Conservation (phyloP, 805 yeast species). For the Lachancea nothofagi region DNA sequence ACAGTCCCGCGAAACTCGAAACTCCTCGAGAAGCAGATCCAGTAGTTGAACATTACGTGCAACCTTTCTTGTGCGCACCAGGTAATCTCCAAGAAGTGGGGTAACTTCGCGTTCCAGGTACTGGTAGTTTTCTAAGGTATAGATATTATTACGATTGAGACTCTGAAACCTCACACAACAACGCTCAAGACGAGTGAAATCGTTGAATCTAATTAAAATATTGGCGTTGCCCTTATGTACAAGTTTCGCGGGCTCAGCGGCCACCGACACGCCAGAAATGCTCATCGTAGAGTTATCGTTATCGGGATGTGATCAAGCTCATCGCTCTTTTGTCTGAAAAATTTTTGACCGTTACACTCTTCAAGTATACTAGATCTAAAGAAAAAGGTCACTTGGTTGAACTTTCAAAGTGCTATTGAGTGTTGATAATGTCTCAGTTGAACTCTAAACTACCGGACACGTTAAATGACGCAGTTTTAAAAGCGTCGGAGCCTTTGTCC, state of each 20-base stretch:
- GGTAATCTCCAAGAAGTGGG: constrained; percentile 14
- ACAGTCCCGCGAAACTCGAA: constrained; percentile 12
- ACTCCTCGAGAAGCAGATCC: not conserved
- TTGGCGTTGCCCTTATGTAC: constrained; percentile 28
- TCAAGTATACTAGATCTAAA: not conserved
- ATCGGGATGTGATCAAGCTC: not conserved
- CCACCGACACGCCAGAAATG: not conserved
- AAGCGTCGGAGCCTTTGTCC: constrained; percentile 81
- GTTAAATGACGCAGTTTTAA: constrained; percentile 88
- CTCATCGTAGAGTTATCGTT: no score
- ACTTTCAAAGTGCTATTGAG: not conserved
- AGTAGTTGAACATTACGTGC: not conserved
- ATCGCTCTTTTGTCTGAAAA: constrained; percentile 1
- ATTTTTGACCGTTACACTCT: not conserved
- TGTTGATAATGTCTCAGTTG: constrained; percentile 32
- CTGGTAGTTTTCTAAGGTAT: constrained; percentile 17
- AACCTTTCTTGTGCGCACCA: constrained; percentile 6
- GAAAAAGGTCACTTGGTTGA: no score
- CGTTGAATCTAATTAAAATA: constrained; percentile 18
- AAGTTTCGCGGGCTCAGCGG: not conserved
- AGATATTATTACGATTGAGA: constrained; percentile 20
- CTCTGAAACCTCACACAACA: constrained; percentile 20
- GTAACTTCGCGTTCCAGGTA: constrained; percentile 13
- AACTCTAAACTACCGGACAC: constrained; percentile 53
- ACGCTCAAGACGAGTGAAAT: constrained; percentile 18